phyloP scores from a whole-genome alignment of 805 yeast genomes.

The Candida hungchunana region DNA sequence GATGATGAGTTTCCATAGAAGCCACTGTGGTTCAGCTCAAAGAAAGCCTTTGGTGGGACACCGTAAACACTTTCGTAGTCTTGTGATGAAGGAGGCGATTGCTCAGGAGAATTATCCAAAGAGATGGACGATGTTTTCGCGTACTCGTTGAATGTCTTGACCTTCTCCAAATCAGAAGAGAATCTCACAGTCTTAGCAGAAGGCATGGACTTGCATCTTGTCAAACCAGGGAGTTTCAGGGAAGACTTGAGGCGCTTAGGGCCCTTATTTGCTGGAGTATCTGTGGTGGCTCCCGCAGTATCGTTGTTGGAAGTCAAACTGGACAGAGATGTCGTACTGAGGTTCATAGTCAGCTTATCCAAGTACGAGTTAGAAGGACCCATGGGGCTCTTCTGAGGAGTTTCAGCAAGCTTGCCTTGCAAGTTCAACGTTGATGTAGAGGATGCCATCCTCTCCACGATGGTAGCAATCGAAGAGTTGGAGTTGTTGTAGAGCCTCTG shows the following conservation, averaged over 20 bases:
- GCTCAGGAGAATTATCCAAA: slow-evolving; percentile 45
- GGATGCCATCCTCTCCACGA: slow-evolving; percentile 22
- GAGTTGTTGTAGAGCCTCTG: slow-evolving; percentile 16
- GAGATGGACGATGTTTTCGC: slow-evolving; percentile 66
- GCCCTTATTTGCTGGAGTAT: slow-evolving; percentile 2
- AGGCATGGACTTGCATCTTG: slow-evolving; percentile 47
- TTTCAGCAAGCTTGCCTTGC: background rate
- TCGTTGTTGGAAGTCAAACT: slow-evolving; percentile 13
- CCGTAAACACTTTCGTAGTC: slow-evolving; percentile 3
- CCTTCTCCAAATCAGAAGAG: slow-evolving; percentile 54
- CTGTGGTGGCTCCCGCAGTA: slow-evolving; percentile 10
- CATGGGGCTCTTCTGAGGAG: background rate
- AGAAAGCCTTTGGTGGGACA: slow-evolving; percentile 21
- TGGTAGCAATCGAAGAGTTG: slow-evolving; percentile 24
- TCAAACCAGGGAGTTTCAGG: slow-evolving; percentile 41
- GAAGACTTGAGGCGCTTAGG: slow-evolving; percentile 34
- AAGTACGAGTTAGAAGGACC: too few relatives aligned
- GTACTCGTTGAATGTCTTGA: slow-evolving; percentile 58
- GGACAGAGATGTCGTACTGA: slow-evolving; percentile 13
- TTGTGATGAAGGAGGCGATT: slow-evolving; percentile 15
- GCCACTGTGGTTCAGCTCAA: slow-evolving; percentile 17
- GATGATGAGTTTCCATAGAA: slow-evolving; percentile 16
- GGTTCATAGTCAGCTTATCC: slow-evolving; percentile 3
- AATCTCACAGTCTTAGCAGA: slow-evolving; percentile 54
- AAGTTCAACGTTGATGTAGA: slow-evolving; percentile 23